Base-by-base conservation (phyloP, 305 asterid species). In the Salvia sclarea region DNA sequence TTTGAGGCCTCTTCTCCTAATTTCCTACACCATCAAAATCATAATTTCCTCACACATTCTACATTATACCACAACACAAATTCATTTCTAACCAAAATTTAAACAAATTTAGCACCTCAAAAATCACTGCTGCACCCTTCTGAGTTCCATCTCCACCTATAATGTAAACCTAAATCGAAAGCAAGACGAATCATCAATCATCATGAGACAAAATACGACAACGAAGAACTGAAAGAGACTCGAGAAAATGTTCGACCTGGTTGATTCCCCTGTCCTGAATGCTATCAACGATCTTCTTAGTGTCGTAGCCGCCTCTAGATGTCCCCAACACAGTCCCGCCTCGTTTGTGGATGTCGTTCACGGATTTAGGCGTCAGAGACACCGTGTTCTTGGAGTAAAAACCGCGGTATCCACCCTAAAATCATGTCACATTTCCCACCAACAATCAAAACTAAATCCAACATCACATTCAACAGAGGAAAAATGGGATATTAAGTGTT, bases 101-200 rank as follows among this genome's bases (percentile, higher is more conserved):
- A 43, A 33, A 70, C 8, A 38, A 5, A 38, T 11, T 9, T 13
- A 60, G 57, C 85, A 92, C 98, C 96, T 92, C 98, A 66, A 79
- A 92, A 71, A 92, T 92, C n/a, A 80, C 91, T 1, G 91, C 85
- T 43, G 97, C 97, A 16, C 98, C 98, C 75, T 78, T 92, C 74
- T 88, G 97, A 57, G 98, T 92, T 33, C 98, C 98, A 71, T 90
- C 97, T 38, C 98, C 98, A 62, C 98, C 98, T 59, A 92, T 85
- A 69, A 92, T 86, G 74, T 90, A 92, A 44, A 92, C 97, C 98
- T 92, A 63, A 45, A 79, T 20, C 0, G 17, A 44, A n/a, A n/a
- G n/a, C n/a, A n/a, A n/a, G n/a, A n/a, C n/a, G 16, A 6, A 58
- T 9, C 22, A 45, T 22, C 30, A 25, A 2, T 4, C 30, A 30